These are phyloP conservation scores for Coprinellus micaceus DNA, from an alignment of 768 basidiomycete species.

Conservation along the genomic window DNA sequence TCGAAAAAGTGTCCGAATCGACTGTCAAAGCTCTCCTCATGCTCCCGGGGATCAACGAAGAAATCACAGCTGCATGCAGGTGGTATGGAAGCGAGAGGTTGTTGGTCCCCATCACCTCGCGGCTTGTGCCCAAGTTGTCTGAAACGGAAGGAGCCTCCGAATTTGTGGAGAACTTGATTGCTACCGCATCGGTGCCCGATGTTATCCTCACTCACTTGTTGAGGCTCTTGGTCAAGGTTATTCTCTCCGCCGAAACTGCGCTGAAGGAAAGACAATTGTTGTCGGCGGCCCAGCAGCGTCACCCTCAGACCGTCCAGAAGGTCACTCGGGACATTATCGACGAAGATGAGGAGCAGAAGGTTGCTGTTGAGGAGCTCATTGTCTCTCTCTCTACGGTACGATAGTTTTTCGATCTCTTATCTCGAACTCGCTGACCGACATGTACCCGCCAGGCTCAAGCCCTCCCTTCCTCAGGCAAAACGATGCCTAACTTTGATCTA, in stretches of 20 bases:
- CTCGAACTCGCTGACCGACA: background rate
- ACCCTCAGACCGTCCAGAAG: constrained; percentile 47
- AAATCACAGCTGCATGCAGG: constrained; percentile 38
- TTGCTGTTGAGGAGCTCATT: constrained; percentile 49
- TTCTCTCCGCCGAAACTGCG: constrained; percentile 22
- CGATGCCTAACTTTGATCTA: constrained; percentile 30
- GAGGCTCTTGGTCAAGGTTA: constrained; percentile 23
- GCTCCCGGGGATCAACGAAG: constrained; percentile 47
- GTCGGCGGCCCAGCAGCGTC: constrained; percentile 60
- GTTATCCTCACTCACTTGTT: constrained; percentile 31
- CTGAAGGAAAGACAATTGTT: constrained; percentile 42
- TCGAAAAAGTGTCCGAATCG: constrained; percentile 44
- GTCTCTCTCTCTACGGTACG: constrained; percentile 57
- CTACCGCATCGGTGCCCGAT: constrained; percentile 29
- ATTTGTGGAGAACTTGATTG: constrained; percentile 37
- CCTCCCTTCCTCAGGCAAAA: constrained; percentile 1
- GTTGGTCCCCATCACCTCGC: constrained; percentile 46
- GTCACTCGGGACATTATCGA: constrained; percentile 35
- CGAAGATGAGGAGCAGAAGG: constrained; percentile 34
- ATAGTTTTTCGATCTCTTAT: constrained; percentile 2
- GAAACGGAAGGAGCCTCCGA: constrained; percentile 23
- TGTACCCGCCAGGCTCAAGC: background rate
- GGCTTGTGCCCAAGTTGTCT: constrained; percentile 37
- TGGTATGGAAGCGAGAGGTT: constrained; percentile 58
- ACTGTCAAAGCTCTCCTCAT: constrained; percentile 38